phyloP scores from a whole-genome alignment of 306 rosid genomes.

The peach (Prunus persica) region DNA sequence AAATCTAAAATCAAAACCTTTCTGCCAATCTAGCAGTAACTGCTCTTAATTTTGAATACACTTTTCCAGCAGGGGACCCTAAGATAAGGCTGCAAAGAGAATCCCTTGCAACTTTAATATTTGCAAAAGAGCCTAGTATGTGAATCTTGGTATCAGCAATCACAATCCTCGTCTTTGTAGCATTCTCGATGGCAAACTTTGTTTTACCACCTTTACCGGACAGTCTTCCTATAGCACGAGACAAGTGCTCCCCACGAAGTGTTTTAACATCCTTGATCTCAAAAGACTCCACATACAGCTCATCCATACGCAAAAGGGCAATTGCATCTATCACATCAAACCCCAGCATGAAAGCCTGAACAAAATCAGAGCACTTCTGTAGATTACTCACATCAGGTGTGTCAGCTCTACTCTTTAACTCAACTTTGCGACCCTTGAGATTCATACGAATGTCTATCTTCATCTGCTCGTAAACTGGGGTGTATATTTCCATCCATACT shows the following conservation, averaged over 20 bases:
- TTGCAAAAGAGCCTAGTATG: constrained; percentile 75
- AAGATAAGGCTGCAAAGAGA: constrained; percentile 82
- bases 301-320: constrained; percentile 78
- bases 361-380: constrained; percentile 87
- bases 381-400: constrained; percentile 79
- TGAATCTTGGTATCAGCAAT: constrained; percentile 86
- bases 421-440: constrained; percentile 79
- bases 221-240: constrained; percentile 83
- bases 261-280: constrained; percentile 91
- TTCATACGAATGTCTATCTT: constrained; percentile 76
- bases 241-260: constrained; percentile 77
- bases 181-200: constrained; percentile 82
- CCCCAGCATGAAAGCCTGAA: constrained; percentile 85
- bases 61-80: constrained; percentile 88
- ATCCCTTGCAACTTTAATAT: constrained; percentile 79
- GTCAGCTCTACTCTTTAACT: constrained; percentile 66
- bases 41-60: constrained; percentile 73
- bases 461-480: constrained; percentile 80
- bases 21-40: constrained; percentile 80
- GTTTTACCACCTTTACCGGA: constrained; percentile 91
- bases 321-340: constrained; percentile 83
- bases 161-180: constrained; percentile 79
- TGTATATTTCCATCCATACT: constrained; percentile 79
- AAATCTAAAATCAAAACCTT: constrained; percentile 52
- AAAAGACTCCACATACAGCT: constrained; percentile 81